Evolutionary conservation across 306 rosid species (phyloP).

Genomic region (Fragaria vesca): DNA sequence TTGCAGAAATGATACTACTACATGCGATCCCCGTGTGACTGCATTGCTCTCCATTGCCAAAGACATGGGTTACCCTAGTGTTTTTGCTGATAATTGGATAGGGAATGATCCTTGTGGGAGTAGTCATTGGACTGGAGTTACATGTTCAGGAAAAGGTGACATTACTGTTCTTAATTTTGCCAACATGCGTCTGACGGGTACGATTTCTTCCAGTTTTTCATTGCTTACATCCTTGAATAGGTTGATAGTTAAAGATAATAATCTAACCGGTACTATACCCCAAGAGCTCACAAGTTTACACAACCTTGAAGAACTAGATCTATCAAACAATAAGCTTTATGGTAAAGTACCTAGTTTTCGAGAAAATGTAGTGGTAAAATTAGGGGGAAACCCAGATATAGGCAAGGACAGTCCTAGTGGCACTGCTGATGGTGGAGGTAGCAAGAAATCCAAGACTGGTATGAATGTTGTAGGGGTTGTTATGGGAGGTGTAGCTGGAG

Average conservation of each 20-base stretch:
- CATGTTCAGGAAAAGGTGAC: slow-evolving; percentile 34
- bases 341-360: slow-evolving; percentile 57
- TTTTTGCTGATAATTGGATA: slow-evolving; percentile 57
- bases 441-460: neutral
- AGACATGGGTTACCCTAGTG: slow-evolving; percentile 56
- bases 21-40: slow-evolving; percentile 57
- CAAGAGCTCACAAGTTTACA: slow-evolving; percentile 50
- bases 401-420: slow-evolving; percentile 44
- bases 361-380: slow-evolving; percentile 34
- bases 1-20: slow-evolving; percentile 30
- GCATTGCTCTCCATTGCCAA: slow-evolving; percentile 41
- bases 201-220: slow-evolving; percentile 58
- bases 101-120: slow-evolving; percentile 69
- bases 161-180: slow-evolving; percentile 53
- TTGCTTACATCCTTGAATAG: slow-evolving; percentile 39
- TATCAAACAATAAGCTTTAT: slow-evolving; percentile 52
- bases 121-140: slow-evolving; percentile 48
- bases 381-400: slow-evolving; percentile 55
- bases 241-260: slow-evolving; percentile 49
- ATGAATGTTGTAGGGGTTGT: slow-evolving; percentile 33
- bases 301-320: slow-evolving; percentile 43
- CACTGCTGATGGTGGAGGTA: neutral
- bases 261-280: slow-evolving; percentile 57
- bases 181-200: slow-evolving; percentile 55
- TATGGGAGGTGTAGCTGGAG: slow-evolving; percentile 27